Conservation (phyloP, 2,329 filamentous ascomycete species). For the Scedosporium apiospermum region DNA sequence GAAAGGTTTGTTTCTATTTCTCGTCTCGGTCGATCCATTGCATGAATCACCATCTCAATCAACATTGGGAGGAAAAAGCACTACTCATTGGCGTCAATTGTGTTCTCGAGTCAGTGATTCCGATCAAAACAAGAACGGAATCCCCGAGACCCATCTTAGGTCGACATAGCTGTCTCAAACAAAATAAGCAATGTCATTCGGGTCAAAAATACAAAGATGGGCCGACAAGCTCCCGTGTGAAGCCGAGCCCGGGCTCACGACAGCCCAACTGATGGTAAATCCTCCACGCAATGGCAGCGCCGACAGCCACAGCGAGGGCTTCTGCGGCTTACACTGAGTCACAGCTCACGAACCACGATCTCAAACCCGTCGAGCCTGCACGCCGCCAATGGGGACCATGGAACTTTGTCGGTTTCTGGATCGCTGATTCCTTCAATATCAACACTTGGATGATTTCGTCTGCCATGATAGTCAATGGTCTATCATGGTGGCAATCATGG, state of each 20-base stretch:
- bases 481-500: constrained; percentile 90
- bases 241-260: constrained; percentile 66
- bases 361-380: constrained; percentile 70
- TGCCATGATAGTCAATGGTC: constrained; percentile 65
- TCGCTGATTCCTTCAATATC: constrained; percentile 78
- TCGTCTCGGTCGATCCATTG: neutral
- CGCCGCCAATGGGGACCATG: constrained; percentile 76
- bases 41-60: neutral
- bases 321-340: neutral
- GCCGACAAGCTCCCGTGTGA: constrained; percentile 60
- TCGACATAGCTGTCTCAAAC: neutral
- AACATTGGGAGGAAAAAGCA: neutral
- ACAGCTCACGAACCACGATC: constrained; percentile 70
- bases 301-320: neutral
- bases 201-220: constrained; percentile 17
- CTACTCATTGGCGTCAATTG: neutral
- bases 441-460: constrained; percentile 94
- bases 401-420: constrained; percentile 86
- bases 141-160: neutral
- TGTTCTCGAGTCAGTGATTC: neutral
- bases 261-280: constrained; percentile 66
- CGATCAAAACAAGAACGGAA: too few species aligned
- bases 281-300: neutral
- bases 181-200: neutral
- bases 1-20: neutral